Conservation (phyloP, 2,329 filamentous ascomycete species). For the Pyricularia sp. region DNA sequence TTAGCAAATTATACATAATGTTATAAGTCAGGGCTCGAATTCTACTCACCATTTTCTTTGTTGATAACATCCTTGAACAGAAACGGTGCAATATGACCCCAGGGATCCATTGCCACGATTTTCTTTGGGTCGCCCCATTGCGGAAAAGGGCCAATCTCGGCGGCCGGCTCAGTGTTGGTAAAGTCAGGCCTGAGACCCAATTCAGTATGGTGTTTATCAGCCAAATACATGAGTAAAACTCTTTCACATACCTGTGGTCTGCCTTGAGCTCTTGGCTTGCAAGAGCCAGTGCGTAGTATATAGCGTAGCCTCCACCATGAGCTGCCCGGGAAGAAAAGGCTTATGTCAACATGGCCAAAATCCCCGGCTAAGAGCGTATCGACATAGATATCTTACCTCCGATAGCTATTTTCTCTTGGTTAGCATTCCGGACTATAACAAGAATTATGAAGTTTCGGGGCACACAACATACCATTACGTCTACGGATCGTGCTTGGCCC, state of each 20-base stretch:
- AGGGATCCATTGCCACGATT: slow-evolving; percentile 96
- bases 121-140: slow-evolving; percentile 87
- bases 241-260: slow-evolving; percentile 48
- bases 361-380: not conserved
- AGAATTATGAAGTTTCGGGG: not conserved
- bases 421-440: not conserved
- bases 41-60: slow-evolving; percentile 52
- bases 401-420: slow-evolving; percentile 8
- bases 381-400: slow-evolving; percentile 8
- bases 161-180: slow-evolving; percentile 81
- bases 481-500: slow-evolving; percentile 65
- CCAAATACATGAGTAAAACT: not conserved
- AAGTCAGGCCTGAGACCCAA: slow-evolving; percentile 41
- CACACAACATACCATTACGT: slow-evolving; percentile 58
- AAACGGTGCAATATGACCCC: slow-evolving; percentile 79
- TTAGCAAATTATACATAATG: not conserved
- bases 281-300: slow-evolving; percentile 89
- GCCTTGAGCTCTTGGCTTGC: slow-evolving; percentile 81
- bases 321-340: slow-evolving; percentile 12
- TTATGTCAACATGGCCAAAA: not conserved
- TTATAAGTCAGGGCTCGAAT: too few relatives aligned
- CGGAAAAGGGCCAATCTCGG: slow-evolving; percentile 76
- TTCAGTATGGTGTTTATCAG: not conserved
- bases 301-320: slow-evolving; percentile 81
- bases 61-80: slow-evolving; percentile 72